Conservation (phyloP, 768 basidiomycete genomes). For the Calocybe cyanea region DNA sequence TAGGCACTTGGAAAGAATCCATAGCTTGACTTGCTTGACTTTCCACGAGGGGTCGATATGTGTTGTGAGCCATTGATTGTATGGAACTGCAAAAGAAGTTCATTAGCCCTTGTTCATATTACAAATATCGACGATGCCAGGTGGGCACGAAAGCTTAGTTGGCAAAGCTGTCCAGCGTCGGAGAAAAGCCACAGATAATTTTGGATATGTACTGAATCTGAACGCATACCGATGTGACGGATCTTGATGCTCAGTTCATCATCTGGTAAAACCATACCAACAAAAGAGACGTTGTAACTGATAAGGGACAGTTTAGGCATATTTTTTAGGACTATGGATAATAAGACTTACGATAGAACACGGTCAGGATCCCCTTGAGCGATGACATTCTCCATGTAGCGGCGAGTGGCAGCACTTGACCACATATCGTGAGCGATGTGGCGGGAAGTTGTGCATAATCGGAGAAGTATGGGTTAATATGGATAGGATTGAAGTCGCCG, state of each 20-base stretch:
- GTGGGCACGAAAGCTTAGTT: too few relatives aligned
- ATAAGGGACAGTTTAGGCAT: constrained; percentile 5
- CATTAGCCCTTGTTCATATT: too few relatives aligned
- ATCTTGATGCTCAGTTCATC: constrained; percentile 85
- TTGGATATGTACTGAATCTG: too few relatives aligned
- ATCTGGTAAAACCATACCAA: constrained; percentile 94
- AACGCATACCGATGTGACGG: constrained; percentile 89
- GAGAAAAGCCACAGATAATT: too few relatives aligned
- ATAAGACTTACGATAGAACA: constrained; percentile 71
- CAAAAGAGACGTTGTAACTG: constrained; percentile 92
- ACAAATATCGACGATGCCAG: too few relatives aligned
- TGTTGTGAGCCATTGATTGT: too few relatives aligned
- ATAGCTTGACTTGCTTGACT: too few relatives aligned
- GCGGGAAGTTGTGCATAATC: constrained; percentile 89
- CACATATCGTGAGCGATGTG: constrained; percentile 97
- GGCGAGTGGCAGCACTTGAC: constrained; percentile 92
- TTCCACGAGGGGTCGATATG: too few relatives aligned
- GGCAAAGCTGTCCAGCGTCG: too few relatives aligned
- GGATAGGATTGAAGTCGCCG: constrained; percentile 98
- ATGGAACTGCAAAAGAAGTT: too few relatives aligned
- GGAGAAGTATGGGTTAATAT: constrained; percentile 97
- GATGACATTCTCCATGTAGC: constrained; percentile 88
- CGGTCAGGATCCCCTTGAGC: constrained; percentile 92
- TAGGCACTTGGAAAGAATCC: too few relatives aligned
- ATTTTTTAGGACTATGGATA: not conserved